Base-by-base conservation (phyloP, 768 basidiomycete species). In the Lyophyllum semitale region DNA sequence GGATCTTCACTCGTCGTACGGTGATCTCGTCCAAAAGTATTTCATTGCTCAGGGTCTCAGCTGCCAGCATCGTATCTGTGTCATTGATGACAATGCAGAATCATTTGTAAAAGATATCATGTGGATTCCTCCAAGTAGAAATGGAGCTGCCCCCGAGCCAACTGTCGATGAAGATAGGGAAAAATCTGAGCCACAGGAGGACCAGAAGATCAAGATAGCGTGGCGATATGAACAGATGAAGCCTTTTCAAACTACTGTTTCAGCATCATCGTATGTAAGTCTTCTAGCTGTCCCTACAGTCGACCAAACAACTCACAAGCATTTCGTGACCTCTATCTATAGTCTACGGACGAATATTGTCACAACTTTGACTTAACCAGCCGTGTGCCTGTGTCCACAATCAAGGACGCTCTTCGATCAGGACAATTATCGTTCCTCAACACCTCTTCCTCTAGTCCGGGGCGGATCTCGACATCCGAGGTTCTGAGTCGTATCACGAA, bases 201-300 rank as follows among this genome's bases (percentile, higher is more conserved):
- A 74, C 38, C 77, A 84, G 25, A 86, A 85, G 63, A 89, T 95
- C 60, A 96, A 91, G 75, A 98, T 99, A 63, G 97, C 97, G 27
- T 99, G 97, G 92, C 82, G 97, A 66, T 99, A 99, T 71, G 93
- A 93, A 65, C 81, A 87, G 54, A 91, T 98, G 91, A 91, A 89
- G 73, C 87, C 80, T 71, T 96, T 97, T 69, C 84, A 92, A 73
- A 97, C 95, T 4, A 93, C 92, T 2, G 85, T 94, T 20, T 67
- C 76, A 33, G 58, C 74, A 45, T 67, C 77, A 42, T 72, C 72
- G 78, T 82, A 78, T 68, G 84, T 82, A 55, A 64, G 59, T 48
- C 22, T 12, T 33, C 18, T 13, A 25, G 67, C 69, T 55, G 41
- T 51, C 44, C 26, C 22, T 20, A n/a, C 23, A 40, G 41, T 29